Conservation (phyloP, 768 basidiomycete species). For the Crassisporium funariophilum region DNA sequence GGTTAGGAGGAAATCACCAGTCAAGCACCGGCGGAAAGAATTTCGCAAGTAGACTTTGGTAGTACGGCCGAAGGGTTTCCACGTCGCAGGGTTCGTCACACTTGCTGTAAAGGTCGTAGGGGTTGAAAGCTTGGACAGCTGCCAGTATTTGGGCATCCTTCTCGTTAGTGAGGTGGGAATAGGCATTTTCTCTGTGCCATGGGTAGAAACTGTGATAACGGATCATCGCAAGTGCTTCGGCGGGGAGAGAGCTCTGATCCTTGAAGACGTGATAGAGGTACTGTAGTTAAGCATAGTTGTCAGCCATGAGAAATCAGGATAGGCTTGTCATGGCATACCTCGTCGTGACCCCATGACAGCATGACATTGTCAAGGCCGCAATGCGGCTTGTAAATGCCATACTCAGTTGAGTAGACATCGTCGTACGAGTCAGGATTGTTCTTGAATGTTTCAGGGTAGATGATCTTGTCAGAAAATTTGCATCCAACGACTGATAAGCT, state of each 20-base stretch:
- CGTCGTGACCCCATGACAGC: slow-evolving; percentile 91
- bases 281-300: slow-evolving; percentile 35
- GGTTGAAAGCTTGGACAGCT: slow-evolving; percentile 88
- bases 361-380: slow-evolving; percentile 88
- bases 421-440: slow-evolving; percentile 71
- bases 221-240: slow-evolving; percentile 87
- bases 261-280: slow-evolving; percentile 86
- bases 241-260: slow-evolving; percentile 78
- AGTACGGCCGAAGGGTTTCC: slow-evolving; percentile 77
- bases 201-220: slow-evolving; percentile 96
- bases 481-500: slow-evolving; percentile 70
- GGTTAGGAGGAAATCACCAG: slow-evolving; percentile 54
- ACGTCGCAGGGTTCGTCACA: slow-evolving; percentile 67
- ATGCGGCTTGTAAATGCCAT: slow-evolving; percentile 74
- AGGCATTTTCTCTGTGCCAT: slow-evolving; percentile 90
- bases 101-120: slow-evolving; percentile 94
- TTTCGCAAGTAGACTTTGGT: slow-evolving; percentile 77
- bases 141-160: slow-evolving; percentile 64
- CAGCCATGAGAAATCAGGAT: slow-evolving; percentile 4
- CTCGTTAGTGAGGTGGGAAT: slow-evolving; percentile 75
- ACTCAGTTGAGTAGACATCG: slow-evolving; percentile 66
- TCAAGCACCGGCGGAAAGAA: slow-evolving; percentile 83
- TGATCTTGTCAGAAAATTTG: slow-evolving; percentile 80
- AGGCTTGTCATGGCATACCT: slow-evolving; percentile 47
- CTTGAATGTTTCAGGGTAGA: slow-evolving; percentile 79